These are phyloP conservation scores for Fremontodendron californicum DNA, from an alignment of 345 rosid species.

Conservation along the genomic window DNA sequence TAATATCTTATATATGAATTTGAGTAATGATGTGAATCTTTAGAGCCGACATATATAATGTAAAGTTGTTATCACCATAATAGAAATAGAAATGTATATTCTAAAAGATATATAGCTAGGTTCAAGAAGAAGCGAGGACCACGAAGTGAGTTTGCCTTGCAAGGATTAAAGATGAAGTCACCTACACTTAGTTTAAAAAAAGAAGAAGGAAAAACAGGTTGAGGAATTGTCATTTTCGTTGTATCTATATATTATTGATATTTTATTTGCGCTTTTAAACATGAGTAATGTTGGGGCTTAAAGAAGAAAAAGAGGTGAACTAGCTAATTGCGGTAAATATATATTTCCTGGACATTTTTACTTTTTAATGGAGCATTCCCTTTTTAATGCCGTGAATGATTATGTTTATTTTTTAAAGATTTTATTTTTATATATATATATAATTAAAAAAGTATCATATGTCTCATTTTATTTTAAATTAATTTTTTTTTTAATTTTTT, in stretches of 20 bases:
- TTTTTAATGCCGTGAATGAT: too few species aligned
- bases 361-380: too few species aligned
- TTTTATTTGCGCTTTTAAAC: not conserved
- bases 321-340: not conserved
- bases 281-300: not conserved
- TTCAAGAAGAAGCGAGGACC: not conserved
- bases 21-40: not conserved
- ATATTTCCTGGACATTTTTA: not conserved
- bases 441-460: too few species aligned
- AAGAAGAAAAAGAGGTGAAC: not conserved
- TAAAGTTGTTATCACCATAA: not conserved
- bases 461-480: too few species aligned
- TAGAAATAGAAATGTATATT: not conserved
- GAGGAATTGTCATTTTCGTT: not conserved
- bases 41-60: not conserved
- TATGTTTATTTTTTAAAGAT: too few species aligned
- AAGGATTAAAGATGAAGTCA: not conserved
- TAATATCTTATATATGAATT: not conserved
- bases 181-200: not conserved
- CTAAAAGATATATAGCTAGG: not conserved
- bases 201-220: not conserved
- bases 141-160: not conserved
- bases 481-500: too few species aligned
- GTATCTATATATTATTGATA: not conserved
- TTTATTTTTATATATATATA: too few species aligned